Evolutionary conservation across 1,284 basidiomycete genomes (phyloP).

Genomic region (Flammula alnicola): DNA sequence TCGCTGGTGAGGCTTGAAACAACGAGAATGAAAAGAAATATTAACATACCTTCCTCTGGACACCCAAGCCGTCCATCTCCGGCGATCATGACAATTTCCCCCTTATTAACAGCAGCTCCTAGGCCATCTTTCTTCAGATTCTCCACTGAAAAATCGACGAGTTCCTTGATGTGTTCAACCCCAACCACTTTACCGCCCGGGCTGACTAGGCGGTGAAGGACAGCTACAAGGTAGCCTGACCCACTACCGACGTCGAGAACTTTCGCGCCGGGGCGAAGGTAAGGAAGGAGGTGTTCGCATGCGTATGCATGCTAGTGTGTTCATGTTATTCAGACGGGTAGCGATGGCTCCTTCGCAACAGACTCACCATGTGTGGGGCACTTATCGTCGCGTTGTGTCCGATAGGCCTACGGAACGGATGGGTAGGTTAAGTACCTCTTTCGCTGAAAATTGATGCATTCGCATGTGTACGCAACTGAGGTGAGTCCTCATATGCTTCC

Average conservation of each 20-base stretch:
- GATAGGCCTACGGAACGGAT: conserved; percentile 57
- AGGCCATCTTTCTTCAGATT: conserved; percentile 80
- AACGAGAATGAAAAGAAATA: not conserved
- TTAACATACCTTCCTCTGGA: conserved; percentile 26
- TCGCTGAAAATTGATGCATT: too few relatives aligned
- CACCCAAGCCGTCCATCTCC: conserved; percentile 85
- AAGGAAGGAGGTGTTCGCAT: conserved; percentile 71
- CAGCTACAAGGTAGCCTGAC: conserved; percentile 78
- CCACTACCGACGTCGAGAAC: conserved; percentile 86
- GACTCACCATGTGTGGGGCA: conserved; percentile 84
- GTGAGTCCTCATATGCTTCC: conserved; percentile 79
- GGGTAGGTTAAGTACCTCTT: too few relatives aligned
- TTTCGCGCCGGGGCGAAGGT: conserved; percentile 68
- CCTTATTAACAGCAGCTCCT: conserved; percentile 51
- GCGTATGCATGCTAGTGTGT: conserved; percentile 78
- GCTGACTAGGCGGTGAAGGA: conserved; percentile 75
- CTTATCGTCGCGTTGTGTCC: conserved; percentile 86
- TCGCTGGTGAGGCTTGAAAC: conserved; percentile 16
- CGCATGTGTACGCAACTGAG: conserved; percentile 56
- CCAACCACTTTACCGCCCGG: conserved; percentile 76
- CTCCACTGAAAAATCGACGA: conserved; percentile 70
- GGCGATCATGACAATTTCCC: conserved; percentile 63
- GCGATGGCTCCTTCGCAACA: not conserved
- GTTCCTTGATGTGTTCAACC: conserved; percentile 88
- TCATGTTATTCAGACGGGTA: not conserved